Evolutionary conservation across 441 rosid genomes (phyloP).

Genomic region (Syzygium syzygioides): DNA sequence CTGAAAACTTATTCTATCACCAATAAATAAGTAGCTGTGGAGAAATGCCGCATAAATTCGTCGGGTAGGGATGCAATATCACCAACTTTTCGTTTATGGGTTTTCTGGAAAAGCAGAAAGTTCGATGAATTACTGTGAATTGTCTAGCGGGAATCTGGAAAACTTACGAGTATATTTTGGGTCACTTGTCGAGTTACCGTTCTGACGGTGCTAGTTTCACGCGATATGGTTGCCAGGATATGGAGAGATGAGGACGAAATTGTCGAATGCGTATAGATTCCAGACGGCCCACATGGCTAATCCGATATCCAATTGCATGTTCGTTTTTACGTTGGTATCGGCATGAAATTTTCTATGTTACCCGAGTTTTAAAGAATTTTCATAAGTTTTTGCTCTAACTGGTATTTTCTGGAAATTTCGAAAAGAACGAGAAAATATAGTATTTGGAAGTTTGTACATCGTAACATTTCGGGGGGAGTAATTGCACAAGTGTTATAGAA

Average conservation of each 20-base stretch:
- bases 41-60: not conserved
- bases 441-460: not conserved
- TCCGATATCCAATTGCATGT: too few species aligned
- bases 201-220: not conserved
- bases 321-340: too few species aligned
- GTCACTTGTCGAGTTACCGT: not conserved
- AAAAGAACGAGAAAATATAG: not conserved
- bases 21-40: not conserved
- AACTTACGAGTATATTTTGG: not conserved
- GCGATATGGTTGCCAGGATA: not conserved
- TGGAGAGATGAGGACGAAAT: not conserved
- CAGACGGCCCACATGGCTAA: too few species aligned
- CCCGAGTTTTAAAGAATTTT: not conserved
- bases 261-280: not conserved
- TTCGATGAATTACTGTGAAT: not conserved
- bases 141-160: not conserved
- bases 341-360: not conserved
- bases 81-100: not conserved
- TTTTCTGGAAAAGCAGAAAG: not conserved
- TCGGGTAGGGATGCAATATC: not conserved
- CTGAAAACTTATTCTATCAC: not conserved
- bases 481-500: not conserved
- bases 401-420: rapidly evolving
- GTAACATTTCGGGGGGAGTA: not conserved
- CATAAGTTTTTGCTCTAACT: not conserved